A percentile compares a stretch with the other conserved stretches of the same genome.
Evolutionary conservation across 1,139 yeast genomes (phyloP).

Genomic region (Hyphopichia khmerensis): DNA sequence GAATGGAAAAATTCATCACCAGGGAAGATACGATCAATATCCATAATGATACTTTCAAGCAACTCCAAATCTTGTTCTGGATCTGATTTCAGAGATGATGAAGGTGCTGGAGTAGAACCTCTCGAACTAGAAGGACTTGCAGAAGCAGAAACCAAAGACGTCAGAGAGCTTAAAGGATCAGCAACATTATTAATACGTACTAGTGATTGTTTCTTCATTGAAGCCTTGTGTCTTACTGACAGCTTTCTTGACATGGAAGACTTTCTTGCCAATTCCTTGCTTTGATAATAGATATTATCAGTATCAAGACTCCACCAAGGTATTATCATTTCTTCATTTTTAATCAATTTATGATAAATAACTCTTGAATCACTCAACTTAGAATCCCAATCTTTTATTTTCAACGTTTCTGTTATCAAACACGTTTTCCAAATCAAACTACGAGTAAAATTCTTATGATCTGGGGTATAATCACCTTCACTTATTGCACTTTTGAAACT

Average conservation of each 20-base stretch:
- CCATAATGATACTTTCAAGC: slow-evolving; percentile 54
- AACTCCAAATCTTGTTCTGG: slow-evolving; percentile 19
- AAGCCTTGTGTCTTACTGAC: slow-evolving; percentile 4
- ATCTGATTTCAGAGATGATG: slow-evolving; percentile 3
- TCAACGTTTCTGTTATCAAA: slow-evolving; percentile 38
- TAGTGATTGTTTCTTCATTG: slow-evolving; percentile 13
- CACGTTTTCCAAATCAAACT: slow-evolving; percentile 41
- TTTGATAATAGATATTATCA: slow-evolving; percentile 30
- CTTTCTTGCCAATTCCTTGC: slow-evolving; percentile 14
- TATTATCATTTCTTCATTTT: slow-evolving; percentile 30
- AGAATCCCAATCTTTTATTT: slow-evolving; percentile 35
- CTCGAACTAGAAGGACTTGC: not conserved
- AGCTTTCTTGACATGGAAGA: slow-evolving; percentile 8
- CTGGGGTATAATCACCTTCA: slow-evolving; percentile 32
- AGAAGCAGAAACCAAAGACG: not conserved
- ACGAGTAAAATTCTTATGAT: slow-evolving; percentile 24
- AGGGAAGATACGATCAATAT: slow-evolving; percentile 62
- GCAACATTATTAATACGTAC: slow-evolving; percentile 11
- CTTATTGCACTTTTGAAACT: slow-evolving; percentile 30
- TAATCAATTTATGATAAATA: slow-evolving; percentile 36
- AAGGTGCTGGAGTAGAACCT: not conserved
- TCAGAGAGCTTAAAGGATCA: slow-evolving; percentile 12
- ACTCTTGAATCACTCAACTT: slow-evolving; percentile 31
- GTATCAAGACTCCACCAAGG: slow-evolving; percentile 40
- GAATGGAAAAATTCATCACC: slow-evolving; percentile 52